phyloP scores from a whole-genome alignment of 2,329 filamentous ascomycete genomes.

The Paecilomyces fulvus region DNA sequence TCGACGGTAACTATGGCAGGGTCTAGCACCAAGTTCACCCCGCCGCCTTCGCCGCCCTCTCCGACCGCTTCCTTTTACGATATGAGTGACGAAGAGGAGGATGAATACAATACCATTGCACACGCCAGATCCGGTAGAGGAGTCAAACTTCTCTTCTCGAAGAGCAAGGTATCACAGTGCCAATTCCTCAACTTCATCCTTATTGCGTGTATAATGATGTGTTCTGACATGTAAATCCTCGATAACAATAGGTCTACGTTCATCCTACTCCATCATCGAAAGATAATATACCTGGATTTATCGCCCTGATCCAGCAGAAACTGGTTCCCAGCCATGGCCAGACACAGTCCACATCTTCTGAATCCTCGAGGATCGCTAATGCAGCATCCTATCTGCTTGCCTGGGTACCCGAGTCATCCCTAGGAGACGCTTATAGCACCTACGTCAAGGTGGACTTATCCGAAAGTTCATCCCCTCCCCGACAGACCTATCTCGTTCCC shows the following conservation, averaged over 20 bases:
- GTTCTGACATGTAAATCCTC: constrained; percentile 5
- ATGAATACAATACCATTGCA: constrained; percentile 87
- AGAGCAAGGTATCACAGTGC: constrained; percentile 69
- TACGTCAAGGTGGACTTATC: constrained; percentile 94
- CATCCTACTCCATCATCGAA: constrained; percentile 88
- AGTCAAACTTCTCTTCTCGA: constrained; percentile 89
- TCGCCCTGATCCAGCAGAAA: constrained; percentile 89
- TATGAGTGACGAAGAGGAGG: constrained; percentile 92
- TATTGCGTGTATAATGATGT: background rate
- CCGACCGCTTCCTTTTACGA: constrained; percentile 88
- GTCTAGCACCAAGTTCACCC: constrained; percentile 23
- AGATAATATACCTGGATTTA: constrained; percentile 91
- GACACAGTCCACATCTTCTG: constrained; percentile 31
- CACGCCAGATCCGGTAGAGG: constrained; percentile 68
- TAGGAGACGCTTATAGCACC: constrained; percentile 76
- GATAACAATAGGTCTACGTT: constrained; percentile 66
- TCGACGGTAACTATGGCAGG: background rate
- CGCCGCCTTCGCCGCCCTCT: constrained; percentile 48
- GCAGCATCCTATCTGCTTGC: constrained; percentile 75
- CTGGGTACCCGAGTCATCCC: constrained; percentile 83
- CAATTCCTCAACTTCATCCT: background rate
- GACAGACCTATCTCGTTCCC: constrained; percentile 82
- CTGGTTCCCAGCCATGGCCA: constrained; percentile 27
- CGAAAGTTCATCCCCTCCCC: constrained; percentile 70
- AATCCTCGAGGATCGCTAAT: constrained; percentile 34